Evolutionary conservation across 1,284 basidiomycete genomes (phyloP), one percentile per base, ranked within the genome.

Genomic region (Stereum hirsutum): DNA sequence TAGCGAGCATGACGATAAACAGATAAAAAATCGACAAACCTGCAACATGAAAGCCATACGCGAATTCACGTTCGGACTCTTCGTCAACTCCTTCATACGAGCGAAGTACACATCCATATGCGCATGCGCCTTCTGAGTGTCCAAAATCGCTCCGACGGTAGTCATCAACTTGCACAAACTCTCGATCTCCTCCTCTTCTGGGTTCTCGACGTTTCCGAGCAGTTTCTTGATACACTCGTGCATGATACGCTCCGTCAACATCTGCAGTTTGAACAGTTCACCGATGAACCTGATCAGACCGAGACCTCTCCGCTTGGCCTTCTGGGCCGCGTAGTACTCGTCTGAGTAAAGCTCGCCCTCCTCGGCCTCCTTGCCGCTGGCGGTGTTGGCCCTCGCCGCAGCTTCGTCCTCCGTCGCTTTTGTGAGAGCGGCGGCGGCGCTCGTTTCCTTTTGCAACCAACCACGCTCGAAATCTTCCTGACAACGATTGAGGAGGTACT

Each of bases 251-350:
- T 58, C 56, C 45, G 56, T 58, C 20, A 58, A 44, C 56, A 58
- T 54, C 65, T 78, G 84, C 30, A 97, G 72, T 71, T 97, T 97
- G 84, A 93, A 98, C 46, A 98, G 72, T 69, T 98, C 94, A 56
- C 95, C 94, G 52, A 98, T 96, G 69, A 99, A 96, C 62, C 89
- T 89, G 63, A 98, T 90, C 49, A 98, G 78, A 73, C 95, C 95
- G 20, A 98, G 83, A 63, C 94, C 93, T 52, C 90, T 87, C 51
- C 94, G 89, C 73, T 97, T 97, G 35, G 93, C 93, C 72, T 97
- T 97, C 62, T 94, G 87, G 15, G 89, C 89, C 40, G 87, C 87
- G 58, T 98, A 98, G 70, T 98, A 98, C 66, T 98, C 94, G 11
- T 97, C 93, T 5, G 89, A 95, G 56, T 96, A 88, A 37, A 93